phyloP scores from a whole-genome alignment of 1,284 basidiomycete species.

The Anthracocystis setariae region DNA sequence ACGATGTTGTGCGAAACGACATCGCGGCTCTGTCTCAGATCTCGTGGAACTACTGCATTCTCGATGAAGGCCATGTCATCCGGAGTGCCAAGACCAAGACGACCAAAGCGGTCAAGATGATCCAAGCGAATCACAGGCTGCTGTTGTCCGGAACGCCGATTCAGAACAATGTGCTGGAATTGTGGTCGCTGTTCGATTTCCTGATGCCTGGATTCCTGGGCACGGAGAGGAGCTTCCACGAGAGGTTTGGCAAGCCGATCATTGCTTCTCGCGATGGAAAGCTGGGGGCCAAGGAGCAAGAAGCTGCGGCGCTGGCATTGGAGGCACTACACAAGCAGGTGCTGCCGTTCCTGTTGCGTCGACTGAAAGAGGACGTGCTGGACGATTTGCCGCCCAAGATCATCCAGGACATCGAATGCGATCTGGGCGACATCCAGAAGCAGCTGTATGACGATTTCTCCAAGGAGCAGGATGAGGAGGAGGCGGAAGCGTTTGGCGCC shows the following conservation, averaged over 20 bases:
- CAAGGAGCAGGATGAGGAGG: conserved; percentile 74
- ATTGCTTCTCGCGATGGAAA: conserved; percentile 94
- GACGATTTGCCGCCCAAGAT: conserved; percentile 98
- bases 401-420: conserved; percentile 99
- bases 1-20: conserved; percentile 97
- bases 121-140: conserved; percentile 89
- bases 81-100: conserved; percentile 98
- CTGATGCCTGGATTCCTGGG: conserved; percentile 99
- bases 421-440: conserved; percentile 75
- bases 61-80: conserved; percentile 98
- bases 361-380: conserved; percentile 96
- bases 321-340: conserved; percentile 99
- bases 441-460: conserved; percentile 83
- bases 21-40: conserved; percentile 79
- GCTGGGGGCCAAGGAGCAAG: conserved; percentile 82
- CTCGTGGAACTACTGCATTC: conserved; percentile 94
- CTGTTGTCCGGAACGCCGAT: conserved; percentile 97
- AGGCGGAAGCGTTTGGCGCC: conserved; percentile 65
- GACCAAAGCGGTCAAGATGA: conserved; percentile 91
- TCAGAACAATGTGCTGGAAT: conserved; percentile 97
- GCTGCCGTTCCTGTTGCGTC: conserved; percentile 93
- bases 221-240: conserved; percentile 92
- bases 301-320: conserved; percentile 82
- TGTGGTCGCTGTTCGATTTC: conserved; percentile 99
- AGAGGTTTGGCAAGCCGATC: conserved; percentile 95